Conservation (phyloP, 306 rosid genomes). For the Castanospermum australe region DNA sequence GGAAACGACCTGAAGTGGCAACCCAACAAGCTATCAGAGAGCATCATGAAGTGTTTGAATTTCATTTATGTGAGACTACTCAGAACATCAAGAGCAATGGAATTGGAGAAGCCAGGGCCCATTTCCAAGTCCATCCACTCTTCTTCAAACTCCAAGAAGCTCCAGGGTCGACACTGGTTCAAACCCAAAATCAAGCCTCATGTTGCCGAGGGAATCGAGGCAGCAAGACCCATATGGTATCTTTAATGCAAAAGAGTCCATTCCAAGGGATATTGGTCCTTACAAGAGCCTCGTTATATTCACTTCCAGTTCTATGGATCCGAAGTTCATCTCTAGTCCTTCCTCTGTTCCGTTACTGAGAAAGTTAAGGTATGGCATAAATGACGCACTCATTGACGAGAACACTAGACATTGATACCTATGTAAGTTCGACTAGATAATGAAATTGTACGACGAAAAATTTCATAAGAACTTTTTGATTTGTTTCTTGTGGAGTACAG, state of each 20-base stretch:
- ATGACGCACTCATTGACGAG: not conserved
- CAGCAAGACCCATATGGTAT: conserved; percentile 96
- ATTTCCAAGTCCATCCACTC: conserved; percentile 68
- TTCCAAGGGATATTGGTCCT: conserved; percentile 94
- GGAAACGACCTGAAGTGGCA: conserved; percentile 79
- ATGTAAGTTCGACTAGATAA: not conserved
- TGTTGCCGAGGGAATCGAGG: conserved; percentile 68
- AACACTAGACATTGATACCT: not conserved
- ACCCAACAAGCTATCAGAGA: conserved; percentile 93
- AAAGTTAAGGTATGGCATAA: conserved; percentile 63
- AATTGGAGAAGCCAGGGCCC: conserved; percentile 86
- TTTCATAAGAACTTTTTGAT: not conserved
- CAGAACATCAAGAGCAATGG: conserved; percentile 89
- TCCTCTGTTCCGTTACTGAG: conserved; percentile 71
- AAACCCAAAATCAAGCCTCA: conserved; percentile 49
- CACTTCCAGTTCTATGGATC: conserved; percentile 77
- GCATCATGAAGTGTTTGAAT: conserved; percentile 86
- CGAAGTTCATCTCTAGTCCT: conserved; percentile 67
- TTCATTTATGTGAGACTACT: conserved; percentile 83
- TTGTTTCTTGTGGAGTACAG: conserved; percentile 42
- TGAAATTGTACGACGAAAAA: not conserved
- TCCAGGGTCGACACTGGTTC: conserved; percentile 65
- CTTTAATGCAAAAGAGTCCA: conserved; percentile 71
- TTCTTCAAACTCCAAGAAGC: conserved; percentile 80
- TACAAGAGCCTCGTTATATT: conserved; percentile 85